Percentiles rank a stretch among this genome's conserved stretches.
Evolutionary conservation across 208 protist species (phyloP).

Genomic region (Cochliopodium minus): DNA sequence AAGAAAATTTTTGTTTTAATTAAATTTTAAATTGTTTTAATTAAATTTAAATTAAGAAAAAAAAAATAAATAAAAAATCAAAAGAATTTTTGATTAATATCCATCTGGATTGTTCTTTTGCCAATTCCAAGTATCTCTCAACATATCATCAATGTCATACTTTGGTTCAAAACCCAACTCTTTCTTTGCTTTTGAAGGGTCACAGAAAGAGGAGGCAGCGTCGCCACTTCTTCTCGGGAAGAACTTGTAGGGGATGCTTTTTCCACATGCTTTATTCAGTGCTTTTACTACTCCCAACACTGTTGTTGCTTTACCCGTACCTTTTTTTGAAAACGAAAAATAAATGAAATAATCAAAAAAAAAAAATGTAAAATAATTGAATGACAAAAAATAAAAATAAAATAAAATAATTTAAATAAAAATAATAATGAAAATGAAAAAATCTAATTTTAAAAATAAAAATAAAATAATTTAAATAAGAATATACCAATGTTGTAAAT

Average conservation of each 20-base stretch:
- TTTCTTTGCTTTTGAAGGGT: constrained; percentile 13
- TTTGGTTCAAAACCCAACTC: constrained; percentile 46
- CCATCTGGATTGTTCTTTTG: constrained; percentile 39
- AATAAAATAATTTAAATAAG: too few species aligned
- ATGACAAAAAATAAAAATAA: too few species aligned
- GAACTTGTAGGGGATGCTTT: constrained; percentile 16
- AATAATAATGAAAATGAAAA: too few species aligned
- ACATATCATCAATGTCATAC: constrained; percentile 43
- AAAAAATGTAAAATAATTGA: too few species aligned
- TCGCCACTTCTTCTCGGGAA: constrained; percentile 28
- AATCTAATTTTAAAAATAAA: too few species aligned
- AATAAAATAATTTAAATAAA: too few species aligned
- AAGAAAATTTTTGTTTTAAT: too few species aligned
- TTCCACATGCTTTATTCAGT: constrained; percentile 9
- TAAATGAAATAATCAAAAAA: too few species aligned
- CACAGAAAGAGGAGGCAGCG: constrained; percentile 17
- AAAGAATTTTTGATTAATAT: constrained; percentile 11
- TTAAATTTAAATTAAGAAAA: constrained; percentile 4
- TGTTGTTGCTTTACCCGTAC: constrained; percentile 1
- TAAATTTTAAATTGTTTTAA: too few species aligned
- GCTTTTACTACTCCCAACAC: constrained; percentile 7
- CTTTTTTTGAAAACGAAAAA: too few species aligned
- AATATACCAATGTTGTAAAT: too few species aligned
- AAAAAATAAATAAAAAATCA: constrained; percentile 12
- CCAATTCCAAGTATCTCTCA: constrained; percentile 45